Conservation (phyloP, 2,329 filamentous ascomycete species). For the Alternaria novae-zelandiae region DNA sequence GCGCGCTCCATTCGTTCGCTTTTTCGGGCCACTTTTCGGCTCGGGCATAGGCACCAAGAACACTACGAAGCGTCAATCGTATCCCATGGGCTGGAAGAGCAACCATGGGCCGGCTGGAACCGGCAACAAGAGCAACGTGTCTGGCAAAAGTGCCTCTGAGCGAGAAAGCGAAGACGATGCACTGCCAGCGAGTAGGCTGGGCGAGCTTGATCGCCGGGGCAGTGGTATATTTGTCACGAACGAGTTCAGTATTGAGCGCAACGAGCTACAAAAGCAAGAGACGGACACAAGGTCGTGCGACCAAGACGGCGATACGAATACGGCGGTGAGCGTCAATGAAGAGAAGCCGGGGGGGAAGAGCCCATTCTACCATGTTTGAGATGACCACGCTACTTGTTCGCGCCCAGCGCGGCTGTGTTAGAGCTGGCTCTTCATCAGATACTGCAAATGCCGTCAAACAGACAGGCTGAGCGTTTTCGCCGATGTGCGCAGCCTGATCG, state of each 20-base stretch:
- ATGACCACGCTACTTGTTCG: neutral
- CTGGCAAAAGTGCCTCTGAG: conserved; percentile 13
- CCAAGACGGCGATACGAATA: conserved; percentile 11
- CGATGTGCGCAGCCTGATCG: neutral
- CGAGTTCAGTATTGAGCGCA: conserved; percentile 26
- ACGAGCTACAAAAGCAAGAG: conserved; percentile 10
- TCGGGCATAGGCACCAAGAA: conserved; percentile 2
- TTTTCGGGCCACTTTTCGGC: conserved; percentile 30
- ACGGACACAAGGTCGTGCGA: conserved; percentile 8
- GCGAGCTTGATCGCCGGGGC: conserved; percentile 9
- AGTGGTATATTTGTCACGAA: conserved; percentile 29
- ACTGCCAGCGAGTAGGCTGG: neutral
- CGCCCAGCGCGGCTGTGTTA: neutral
- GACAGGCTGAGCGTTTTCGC: neutral
- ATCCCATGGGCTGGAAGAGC: conserved; percentile 19
- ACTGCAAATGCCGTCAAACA: neutral
- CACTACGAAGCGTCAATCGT: conserved; percentile 17
- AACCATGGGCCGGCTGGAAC: conserved; percentile 5
- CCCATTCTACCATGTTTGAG: conserved; percentile 22
- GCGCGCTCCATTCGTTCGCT: conserved; percentile 26
- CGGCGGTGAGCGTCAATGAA: conserved; percentile 14
- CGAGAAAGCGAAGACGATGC: conserved; percentile 25
- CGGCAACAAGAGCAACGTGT: conserved; percentile 11
- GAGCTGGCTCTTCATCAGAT: neutral
- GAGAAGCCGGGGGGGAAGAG: conserved; percentile 19